Evolutionary conservation across 2,329 filamentous ascomycete genomes (phyloP), one percentile per base, ranked within the genome.

Genomic region (Fusarium sp.): DNA sequence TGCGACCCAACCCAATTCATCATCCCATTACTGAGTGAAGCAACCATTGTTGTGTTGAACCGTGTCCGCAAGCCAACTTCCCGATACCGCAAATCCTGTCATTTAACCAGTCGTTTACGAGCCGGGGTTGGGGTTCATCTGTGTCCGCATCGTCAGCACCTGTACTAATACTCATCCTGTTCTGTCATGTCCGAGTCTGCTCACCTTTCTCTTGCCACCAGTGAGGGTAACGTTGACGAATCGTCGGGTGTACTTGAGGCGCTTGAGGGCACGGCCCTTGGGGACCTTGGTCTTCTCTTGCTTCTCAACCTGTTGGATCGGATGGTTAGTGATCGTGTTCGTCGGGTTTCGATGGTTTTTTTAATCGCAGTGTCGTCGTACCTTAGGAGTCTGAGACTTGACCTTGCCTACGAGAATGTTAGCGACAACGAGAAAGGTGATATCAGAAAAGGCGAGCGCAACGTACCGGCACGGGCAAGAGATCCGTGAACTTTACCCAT

Each of bases 211-310:
- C 94, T 98, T 98, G 87, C 95, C 95, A 84, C 94, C 94, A 75
- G 94, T 97, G 85, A 97, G 89, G 80, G 93, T 96, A 82, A 98
- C 94, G 86, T 98, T 98, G 77, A 98, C 94, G 88, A 98, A 98
- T 80, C 95, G 94, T 83, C 95, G 92, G 78, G 93, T 97, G 90
- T 98, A 98, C 84, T 89, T 91, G 83, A 97, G 91, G 81, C 95
- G 91, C 94, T 98, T 98, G 87, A 96, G 93, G 77, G 95, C 95
- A 81, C 95, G 94, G 81, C 95, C 95, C 91, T 98, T 98, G 82
- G 95, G 94, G 78, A 86, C 89, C 92, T 98, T 98, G 86, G 92
- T 88, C 92, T 97, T 97, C 91, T 98, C 94, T 85, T 94, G 92
- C 64, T 88, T 85, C 85, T 96, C 93, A 84, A 95, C 92, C 92